Evolutionary conservation across 2,329 filamentous ascomycete genomes (phyloP), one percentile per base, ranked within the genome.

Genomic region (Ilyonectria sp.): DNA sequence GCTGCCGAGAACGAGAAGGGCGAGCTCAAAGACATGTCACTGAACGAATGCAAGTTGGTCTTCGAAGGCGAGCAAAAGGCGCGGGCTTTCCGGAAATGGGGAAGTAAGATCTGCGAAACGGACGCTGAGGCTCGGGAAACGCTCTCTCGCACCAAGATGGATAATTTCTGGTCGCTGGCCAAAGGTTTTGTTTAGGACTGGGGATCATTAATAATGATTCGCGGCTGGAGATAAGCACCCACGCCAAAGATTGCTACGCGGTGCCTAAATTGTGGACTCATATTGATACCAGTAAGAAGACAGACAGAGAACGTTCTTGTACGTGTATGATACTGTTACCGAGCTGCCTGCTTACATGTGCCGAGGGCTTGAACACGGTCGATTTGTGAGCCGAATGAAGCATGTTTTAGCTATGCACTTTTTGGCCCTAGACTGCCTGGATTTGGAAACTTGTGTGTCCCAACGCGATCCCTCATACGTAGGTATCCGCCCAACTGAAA

Each of bases 161-260:
- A 98, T 75, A 97, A 92, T 75, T 95, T 99, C 77, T 99, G 96
- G 96, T 92, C 92, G 10, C 82, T 96, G 74, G 95, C 95, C 0
- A 97, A 97, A 85, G 93, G 79, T 17, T 65, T 78, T 53, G 71
- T 63, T 52, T 76, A 44, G 53, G 19, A 10, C 29, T 44, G 46
- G 60, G 10, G 21, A 43, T 31, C n/a, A 23, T 40, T 29, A 31
- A 49, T 55, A 10, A 49, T 40, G 21, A 13, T 40, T 33, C n/a
- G 26, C 44, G 19, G 17, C n/a, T 26, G 57, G n/a, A 9, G 44
- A 19, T n/a, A 19, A 7, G 26, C 43, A 31, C 49, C 10, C 10
- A 35, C 50, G 10, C 17, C 33, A 23, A 23, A n/a, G 10, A 11
- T 19, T 13, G 50, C 6, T 13, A 4, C 11, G n/a, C 8, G 23